phyloP scores from a whole-genome alignment of 305 asterid species.

The Fraxinus nigra region DNA sequence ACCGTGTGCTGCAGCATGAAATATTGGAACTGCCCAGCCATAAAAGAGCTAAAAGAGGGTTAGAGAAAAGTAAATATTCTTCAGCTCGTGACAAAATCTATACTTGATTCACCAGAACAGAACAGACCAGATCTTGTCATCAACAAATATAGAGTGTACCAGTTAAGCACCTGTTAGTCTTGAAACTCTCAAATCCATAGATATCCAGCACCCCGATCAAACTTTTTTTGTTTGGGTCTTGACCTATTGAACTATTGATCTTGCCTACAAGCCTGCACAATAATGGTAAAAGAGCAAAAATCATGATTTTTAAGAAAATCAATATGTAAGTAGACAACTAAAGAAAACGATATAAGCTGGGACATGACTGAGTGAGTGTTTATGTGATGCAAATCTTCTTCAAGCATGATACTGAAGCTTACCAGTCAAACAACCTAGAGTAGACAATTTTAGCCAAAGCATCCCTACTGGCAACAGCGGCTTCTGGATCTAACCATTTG shows the following conservation, averaged over 20 bases:
- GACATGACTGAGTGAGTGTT: neutral
- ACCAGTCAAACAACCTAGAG: constrained; percentile 96
- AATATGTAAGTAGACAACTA: neutral
- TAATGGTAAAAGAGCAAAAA: constrained; percentile 10
- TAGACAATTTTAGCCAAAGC: constrained; percentile 90
- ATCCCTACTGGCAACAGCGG: constrained; percentile 86
- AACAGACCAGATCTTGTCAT: constrained; percentile 30
- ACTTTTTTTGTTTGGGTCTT: constrained; percentile 77
- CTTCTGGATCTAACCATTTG: constrained; percentile 86
- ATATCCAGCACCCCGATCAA: constrained; percentile 95
- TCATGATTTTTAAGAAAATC: constrained; percentile 11
- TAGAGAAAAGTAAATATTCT: constrained; percentile 15
- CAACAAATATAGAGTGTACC: constrained; percentile 61
- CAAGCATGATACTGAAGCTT: constrained; percentile 23
- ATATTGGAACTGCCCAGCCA: neutral
- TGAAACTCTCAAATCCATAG: constrained; percentile 98
- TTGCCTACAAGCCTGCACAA: constrained; percentile 88
- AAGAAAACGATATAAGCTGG: neutral
- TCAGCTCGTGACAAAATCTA: constrained; percentile 21
- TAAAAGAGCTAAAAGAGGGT: neutral
- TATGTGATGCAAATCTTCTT: neutral
- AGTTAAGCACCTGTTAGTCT: constrained; percentile 98
- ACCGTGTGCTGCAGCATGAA: neutral
- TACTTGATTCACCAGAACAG: constrained; percentile 17
- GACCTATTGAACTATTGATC: constrained; percentile 86